Conservation (phyloP, 768 basidiomycete genomes). For the Rhodosporidiobolus odoratus region DNA sequence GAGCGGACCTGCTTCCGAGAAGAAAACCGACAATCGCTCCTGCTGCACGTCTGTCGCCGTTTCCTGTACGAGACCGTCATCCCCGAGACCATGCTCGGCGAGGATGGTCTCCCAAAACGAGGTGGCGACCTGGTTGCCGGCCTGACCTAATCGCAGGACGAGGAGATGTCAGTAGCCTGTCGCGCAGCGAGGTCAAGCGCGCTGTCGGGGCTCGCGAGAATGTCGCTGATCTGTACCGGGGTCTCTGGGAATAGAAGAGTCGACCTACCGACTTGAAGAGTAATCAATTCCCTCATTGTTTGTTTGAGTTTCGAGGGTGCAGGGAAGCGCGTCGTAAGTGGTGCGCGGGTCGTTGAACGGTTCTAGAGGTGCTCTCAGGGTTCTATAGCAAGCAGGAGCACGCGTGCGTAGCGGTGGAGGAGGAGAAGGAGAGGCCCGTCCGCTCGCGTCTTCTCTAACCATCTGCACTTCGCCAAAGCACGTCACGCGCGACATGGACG, state of each 20-base stretch:
- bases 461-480: neutral
- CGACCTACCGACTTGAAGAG: constrained; percentile 29
- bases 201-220: too few relatives aligned
- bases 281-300: constrained; percentile 19
- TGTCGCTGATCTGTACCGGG: neutral
- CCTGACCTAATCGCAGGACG: constrained; percentile 47
- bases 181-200: too few relatives aligned
- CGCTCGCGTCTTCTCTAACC: neutral
- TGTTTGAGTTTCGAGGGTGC: neutral
- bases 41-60: constrained; percentile 38
- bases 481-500: too few relatives aligned
- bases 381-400: too few relatives aligned
- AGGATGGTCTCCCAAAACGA: constrained; percentile 83
- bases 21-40: constrained; percentile 31
- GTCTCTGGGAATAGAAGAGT: neutral
- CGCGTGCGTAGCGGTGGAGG: neutral
- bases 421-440: neutral
- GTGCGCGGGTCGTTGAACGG: too few relatives aligned
- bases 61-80: constrained; percentile 50
- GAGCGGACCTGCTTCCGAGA: constrained; percentile 7
- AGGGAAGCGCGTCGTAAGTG: neutral
- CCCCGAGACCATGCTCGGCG: constrained; percentile 74
- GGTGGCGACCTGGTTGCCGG: constrained; percentile 60
- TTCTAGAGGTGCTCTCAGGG: too few relatives aligned
- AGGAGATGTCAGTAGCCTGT: too few relatives aligned